These are phyloP conservation scores for Penicillium sp. DNA, from an alignment of 2,329 filamentous ascomycete genomes.

Conservation along the genomic window DNA sequence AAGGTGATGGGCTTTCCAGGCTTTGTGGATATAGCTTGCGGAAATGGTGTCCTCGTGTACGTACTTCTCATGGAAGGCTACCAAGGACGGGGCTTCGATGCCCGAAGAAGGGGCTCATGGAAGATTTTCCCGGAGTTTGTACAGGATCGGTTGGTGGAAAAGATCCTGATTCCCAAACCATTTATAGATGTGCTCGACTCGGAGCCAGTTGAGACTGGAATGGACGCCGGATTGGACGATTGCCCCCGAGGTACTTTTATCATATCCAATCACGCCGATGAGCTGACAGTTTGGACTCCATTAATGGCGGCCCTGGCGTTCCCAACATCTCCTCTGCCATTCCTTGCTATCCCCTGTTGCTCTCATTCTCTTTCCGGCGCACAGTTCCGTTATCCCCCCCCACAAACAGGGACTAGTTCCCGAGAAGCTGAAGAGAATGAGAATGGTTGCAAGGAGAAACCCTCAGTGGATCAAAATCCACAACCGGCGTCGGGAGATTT, in stretches of 20 bases:
- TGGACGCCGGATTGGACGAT: slow-evolving; percentile 55
- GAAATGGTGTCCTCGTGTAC: slow-evolving; percentile 87
- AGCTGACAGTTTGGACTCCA: slow-evolving; percentile 94
- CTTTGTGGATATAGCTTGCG: slow-evolving; percentile 95
- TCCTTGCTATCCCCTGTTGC: slow-evolving; percentile 94
- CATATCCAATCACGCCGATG: slow-evolving; percentile 95
- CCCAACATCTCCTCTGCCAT: slow-evolving; percentile 68
- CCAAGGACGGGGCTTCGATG: slow-evolving; percentile 87
- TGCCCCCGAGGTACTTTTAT: slow-evolving; percentile 83
- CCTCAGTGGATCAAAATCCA: slow-evolving; percentile 17
- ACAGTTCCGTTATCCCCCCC: slow-evolving; percentile 61
- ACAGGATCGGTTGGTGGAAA: slow-evolving; percentile 58
- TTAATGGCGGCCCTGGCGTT: slow-evolving; percentile 71
- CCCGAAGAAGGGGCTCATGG: slow-evolving; percentile 85
- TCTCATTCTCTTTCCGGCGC: slow-evolving; percentile 82
- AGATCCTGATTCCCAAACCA: slow-evolving; percentile 63
- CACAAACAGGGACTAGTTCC: slow-evolving; percentile 47
- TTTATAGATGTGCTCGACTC: slow-evolving; percentile 41
- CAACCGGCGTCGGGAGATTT: slow-evolving; percentile 47
- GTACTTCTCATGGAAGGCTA: slow-evolving; percentile 82
- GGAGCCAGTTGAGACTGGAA: slow-evolving; percentile 16
- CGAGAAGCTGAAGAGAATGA: slow-evolving; percentile 7
- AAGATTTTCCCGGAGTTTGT: slow-evolving; percentile 63
- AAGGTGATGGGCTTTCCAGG: slow-evolving; percentile 67
- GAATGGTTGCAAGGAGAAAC: neutral